Evolutionary conservation across 768 basidiomycete genomes (phyloP).

Genomic region (Pholiota molesta): DNA sequence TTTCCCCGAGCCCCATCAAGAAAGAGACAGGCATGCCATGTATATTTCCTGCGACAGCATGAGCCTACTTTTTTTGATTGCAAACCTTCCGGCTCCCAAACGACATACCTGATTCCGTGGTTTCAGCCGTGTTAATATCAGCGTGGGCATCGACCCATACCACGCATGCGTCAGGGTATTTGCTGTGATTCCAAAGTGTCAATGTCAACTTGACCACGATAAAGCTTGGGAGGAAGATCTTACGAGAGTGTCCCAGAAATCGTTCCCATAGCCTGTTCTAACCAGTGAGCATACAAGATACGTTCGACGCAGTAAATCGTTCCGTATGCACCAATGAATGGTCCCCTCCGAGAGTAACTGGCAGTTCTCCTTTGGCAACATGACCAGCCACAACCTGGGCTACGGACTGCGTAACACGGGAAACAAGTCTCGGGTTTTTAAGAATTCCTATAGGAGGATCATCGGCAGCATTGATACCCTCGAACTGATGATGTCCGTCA

Average conservation of each 20-base stretch:
- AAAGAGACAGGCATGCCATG: constrained; percentile 99
- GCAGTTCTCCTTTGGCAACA: constrained; percentile 76
- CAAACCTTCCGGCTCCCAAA: neutral
- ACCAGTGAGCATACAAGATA: constrained; percentile 12
- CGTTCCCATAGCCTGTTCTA: constrained; percentile 79
- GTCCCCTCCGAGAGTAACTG: constrained; percentile 93
- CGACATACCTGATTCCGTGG: constrained; percentile 70
- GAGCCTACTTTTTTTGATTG: neutral
- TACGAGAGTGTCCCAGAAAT: constrained; percentile 87
- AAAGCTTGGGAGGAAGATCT: constrained; percentile 20
- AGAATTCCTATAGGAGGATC: constrained; percentile 88
- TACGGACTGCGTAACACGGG: constrained; percentile 78
- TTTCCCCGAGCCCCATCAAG: constrained; percentile 63
- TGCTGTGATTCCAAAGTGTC: constrained; percentile 37
- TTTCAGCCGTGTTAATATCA: constrained; percentile 90
- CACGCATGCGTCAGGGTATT: constrained; percentile 80
- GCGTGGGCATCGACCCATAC: constrained; percentile 98
- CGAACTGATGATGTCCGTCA: constrained; percentile 89
- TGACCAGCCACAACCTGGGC: constrained; percentile 77
- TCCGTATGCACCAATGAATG: constrained; percentile 73
- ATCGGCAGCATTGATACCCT: constrained; percentile 60
- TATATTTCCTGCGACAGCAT: constrained; percentile 69
- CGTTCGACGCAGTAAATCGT: neutral
- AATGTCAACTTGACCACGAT: neutral
- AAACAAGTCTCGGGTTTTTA: constrained; percentile 90